A percentile compares a stretch with the other conserved stretches of the same genome.
These are phyloP conservation scores for Ambrosiella cleistominuta DNA, from an alignment of 2,329 filamentous ascomycete genomes.

Conservation along the genomic window DNA sequence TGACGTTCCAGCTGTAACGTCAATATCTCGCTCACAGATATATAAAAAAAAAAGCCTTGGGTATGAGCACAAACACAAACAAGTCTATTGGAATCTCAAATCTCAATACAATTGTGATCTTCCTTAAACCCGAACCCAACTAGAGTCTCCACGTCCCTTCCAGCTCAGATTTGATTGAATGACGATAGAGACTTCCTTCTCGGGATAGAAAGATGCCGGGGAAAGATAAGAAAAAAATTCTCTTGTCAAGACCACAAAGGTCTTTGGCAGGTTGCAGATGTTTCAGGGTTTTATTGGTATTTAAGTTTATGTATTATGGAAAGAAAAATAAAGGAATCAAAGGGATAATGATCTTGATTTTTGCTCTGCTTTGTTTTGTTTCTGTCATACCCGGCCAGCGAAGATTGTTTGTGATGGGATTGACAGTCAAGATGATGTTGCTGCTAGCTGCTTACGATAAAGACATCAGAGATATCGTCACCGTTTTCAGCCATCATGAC, in stretches of 20 bases:
- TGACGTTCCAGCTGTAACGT: no score
- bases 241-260: background rate
- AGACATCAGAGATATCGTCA: background rate
- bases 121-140: no score
- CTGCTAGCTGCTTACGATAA: no score
- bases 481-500: background rate
- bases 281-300: background rate
- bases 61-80: no score
- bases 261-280: background rate
- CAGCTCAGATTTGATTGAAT: no score
- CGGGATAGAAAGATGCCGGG: no score
- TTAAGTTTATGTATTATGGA: background rate
- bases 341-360: background rate
- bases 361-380: background rate
- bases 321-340: background rate
- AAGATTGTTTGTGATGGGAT: background rate
- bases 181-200: no score
- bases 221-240: background rate
- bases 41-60: no score
- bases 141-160: no score
- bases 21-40: no score
- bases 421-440: background rate
- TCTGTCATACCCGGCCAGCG: background rate
- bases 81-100: no score
- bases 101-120: no score